Evolutionary conservation across 352 stramenopile genomes (phyloP).

Genomic region (Globisporangium canariense): DNA sequence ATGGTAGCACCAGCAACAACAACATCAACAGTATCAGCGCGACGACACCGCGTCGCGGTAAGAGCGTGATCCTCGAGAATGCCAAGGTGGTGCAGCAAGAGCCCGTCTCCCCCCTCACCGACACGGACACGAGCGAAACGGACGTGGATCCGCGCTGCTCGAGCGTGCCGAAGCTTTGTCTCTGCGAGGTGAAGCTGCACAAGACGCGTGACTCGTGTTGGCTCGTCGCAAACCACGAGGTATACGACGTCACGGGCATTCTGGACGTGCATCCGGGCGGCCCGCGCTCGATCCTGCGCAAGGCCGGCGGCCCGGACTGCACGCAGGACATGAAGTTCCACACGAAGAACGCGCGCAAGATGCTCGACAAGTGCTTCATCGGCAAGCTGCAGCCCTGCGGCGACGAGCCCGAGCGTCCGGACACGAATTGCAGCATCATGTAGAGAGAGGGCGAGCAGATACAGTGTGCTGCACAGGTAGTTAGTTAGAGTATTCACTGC

Average conservation of each 20-base stretch:
- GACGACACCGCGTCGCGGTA: slow-evolving; percentile 22
- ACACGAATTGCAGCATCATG: slow-evolving; percentile 72
- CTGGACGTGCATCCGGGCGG: slow-evolving; percentile 74
- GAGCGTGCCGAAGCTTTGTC: slow-evolving; percentile 61
- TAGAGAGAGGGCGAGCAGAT: slow-evolving; percentile 16
- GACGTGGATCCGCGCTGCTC: slow-evolving; percentile 45
- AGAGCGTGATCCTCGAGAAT: slow-evolving; percentile 28
- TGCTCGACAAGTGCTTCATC: slow-evolving; percentile 81
- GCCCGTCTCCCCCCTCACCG: slow-evolving; percentile 12
- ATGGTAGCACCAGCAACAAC: not conserved
- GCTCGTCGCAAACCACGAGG: slow-evolving; percentile 89
- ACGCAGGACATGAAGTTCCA: slow-evolving; percentile 82
- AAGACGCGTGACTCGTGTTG: slow-evolving; percentile 91
- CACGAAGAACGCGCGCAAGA: slow-evolving; percentile 67
- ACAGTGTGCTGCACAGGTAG: not conserved
- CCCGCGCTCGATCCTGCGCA: slow-evolving; percentile 73
- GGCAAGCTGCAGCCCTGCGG: slow-evolving; percentile 69
- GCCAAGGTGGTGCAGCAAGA: slow-evolving; percentile 10
- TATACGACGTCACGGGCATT: slow-evolving; percentile 86
- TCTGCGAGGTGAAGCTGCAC: slow-evolving; percentile 83
- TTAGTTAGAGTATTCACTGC: no score
- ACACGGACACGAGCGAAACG: slow-evolving; percentile 19
- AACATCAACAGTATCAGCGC: not conserved
- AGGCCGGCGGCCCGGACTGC: slow-evolving; percentile 73
- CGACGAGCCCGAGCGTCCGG: slow-evolving; percentile 29